Evolutionary conservation across 2,329 filamentous ascomycete genomes (phyloP), one percentile per base, ranked within the genome.

Genomic region (Dothidotthia symphoricarpi): DNA sequence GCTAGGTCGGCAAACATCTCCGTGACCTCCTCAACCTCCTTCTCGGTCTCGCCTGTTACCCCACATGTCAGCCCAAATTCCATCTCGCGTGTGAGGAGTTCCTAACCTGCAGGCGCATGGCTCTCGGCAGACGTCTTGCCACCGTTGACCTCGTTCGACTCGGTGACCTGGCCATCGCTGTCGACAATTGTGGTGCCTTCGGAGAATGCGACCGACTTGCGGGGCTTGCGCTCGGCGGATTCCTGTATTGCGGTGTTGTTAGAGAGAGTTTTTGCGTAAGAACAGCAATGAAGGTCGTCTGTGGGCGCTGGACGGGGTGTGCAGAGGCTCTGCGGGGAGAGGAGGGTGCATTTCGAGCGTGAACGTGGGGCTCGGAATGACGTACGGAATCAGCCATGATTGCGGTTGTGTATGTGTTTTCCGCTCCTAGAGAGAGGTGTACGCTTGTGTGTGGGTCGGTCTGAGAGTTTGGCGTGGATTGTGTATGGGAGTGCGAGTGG

Each of bases 121-220:
- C 83, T 88, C 75, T 85, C 80, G 54, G 88, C 88, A 59, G 86
- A 87, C 53, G 85, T 81, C 74, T 89, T 89, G 57, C 85, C 77
- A 60, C 88, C 86, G 61, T 85, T 81, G 61, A 75, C 69, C 57
- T 79, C 76, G 53, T 83, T 79, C 68, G 86, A 77, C 71, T 86
- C 83, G 61, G 81, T 88, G 65, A 96, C 82, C 66, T 84, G 81
- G 60, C 91, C 91, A 77, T 95, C 87, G 70, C 82, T 81, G 75
- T 95, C 87, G 68, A 96, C 90, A 60, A 95, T 82, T 53, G 86
- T 80, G 59, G 88, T 81, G 63, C 88, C 87, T 70, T 93, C 86
- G 66, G 85, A 90, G 70, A 97, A 97, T 51, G 89, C 84, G 62
- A 97, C 91, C 31, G 88, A 94, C 74, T 97, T 95, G 73, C 90